Evolutionary conservation across 148 eudicot species (phyloP).

Genomic region (Rhododendron simsii): DNA sequence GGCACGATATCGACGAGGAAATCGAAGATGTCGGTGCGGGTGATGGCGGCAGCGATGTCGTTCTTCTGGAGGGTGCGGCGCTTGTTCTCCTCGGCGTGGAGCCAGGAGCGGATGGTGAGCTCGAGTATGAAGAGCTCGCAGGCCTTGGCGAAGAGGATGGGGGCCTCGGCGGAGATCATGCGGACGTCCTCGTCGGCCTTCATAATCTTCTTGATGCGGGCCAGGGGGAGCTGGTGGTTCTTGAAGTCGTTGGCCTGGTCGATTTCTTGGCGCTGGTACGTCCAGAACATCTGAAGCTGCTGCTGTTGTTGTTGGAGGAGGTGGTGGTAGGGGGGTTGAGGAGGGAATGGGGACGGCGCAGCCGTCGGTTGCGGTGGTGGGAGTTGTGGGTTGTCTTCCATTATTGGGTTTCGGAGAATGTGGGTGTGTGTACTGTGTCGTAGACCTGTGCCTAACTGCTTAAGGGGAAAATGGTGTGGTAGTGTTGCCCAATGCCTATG

Average conservation of each 20-base stretch:
- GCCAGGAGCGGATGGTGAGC: constrained; percentile 73
- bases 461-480: too few species aligned
- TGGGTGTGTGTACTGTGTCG: not conserved
- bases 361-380: constrained; percentile 7
- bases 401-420: not conserved
- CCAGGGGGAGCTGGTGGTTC: constrained; percentile 72
- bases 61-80: constrained; percentile 72
- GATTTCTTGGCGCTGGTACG: constrained; percentile 70
- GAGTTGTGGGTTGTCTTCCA: constrained; percentile 30
- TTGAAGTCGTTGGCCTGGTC: constrained; percentile 65
- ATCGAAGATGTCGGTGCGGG: constrained; percentile 71
- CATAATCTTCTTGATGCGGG: constrained; percentile 84
- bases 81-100: constrained; percentile 84
- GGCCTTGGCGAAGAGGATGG: constrained; percentile 72
- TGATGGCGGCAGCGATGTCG: constrained; percentile 79
- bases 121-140: constrained; percentile 80
- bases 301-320: constrained; percentile 80
- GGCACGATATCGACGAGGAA: constrained; percentile 79
- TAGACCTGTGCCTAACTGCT: too few species aligned
- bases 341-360: constrained; percentile 25
- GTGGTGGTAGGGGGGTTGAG: constrained; percentile 49
- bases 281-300: constrained; percentile 84
- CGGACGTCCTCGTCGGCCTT: constrained; percentile 86
- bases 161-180: constrained; percentile 83
- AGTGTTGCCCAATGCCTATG: too few species aligned